Evolutionary conservation across 805 yeast genomes (phyloP), one percentile per base, ranked within the genome.

Genomic region (Lipomyces yamanashiensis): DNA sequence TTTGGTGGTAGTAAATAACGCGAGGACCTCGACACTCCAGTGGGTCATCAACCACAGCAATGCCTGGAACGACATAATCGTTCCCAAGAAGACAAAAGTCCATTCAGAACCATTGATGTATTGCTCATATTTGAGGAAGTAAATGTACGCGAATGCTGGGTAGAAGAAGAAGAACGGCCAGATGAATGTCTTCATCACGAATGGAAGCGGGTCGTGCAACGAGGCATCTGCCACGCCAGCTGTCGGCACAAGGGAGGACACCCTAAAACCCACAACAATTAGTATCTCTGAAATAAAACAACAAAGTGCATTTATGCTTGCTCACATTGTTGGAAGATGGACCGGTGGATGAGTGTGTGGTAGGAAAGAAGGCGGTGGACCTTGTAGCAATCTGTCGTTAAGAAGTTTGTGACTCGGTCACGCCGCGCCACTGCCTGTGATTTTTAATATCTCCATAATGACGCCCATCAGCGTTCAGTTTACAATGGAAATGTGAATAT

Each of bases 61-160:
- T 50, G 87, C 78, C 74, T 93, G 96, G 63, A 88, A 65, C 1
- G 97, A 85, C 43, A 88, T 75, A 57, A 92, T 80, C 6, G 92
- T 76, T 64, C 96, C 88, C 28, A 91, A 79, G 72, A 85, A 92
- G 43, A 93, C 95, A 75, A 90, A 90, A 0, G 98, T 95, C 98
- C 99, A 95, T 78, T 93, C 99, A 52, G 88, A 83, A 33, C 97
- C 97, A 51, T 83, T 88, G 72, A 93, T 88, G 74, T 90, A 90
- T 62, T 77, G 80, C 62, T 93, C 98, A 75, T 93, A 93, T 62
- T 87, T 84, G 64, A 78, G 77, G 63, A 75, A 71, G 75, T 89
- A 93, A 45, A 90, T 75, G 71, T 88, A 85, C 58, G 79, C 78
- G 74, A 89, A 90, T 19, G 82, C 73, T 6, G 97, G 96, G 74